These are phyloP conservation scores for Trifolium repens DNA, from an alignment of 306 rosid species.

Conservation along the genomic window DNA sequence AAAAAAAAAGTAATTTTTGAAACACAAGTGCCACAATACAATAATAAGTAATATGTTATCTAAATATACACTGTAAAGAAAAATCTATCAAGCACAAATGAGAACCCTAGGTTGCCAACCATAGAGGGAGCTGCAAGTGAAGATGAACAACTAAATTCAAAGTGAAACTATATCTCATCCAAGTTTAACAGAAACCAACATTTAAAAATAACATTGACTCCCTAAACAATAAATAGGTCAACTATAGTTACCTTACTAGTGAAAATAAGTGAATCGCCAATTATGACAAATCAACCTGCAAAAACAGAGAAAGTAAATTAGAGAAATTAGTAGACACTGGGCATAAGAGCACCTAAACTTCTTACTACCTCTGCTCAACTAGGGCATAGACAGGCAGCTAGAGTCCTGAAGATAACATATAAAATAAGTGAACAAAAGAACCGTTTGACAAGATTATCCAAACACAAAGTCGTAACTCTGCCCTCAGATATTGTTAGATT, in stretches of 20 bases:
- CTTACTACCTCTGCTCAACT: not conserved
- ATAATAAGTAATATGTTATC: not conserved
- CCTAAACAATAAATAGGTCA: not conserved
- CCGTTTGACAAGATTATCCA: not conserved
- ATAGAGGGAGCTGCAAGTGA: not conserved
- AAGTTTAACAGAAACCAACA: not conserved
- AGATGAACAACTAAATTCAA: not conserved
- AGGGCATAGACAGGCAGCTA: not conserved
- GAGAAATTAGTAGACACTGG: not conserved
- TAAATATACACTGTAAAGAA: not conserved
- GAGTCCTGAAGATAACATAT: not conserved
- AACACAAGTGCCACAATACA: not conserved
- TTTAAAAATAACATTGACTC: too few species aligned
- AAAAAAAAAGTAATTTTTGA: not conserved
- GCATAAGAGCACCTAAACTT: not conserved
- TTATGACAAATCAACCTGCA: not conserved
- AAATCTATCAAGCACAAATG: not conserved
- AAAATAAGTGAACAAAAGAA: not conserved
- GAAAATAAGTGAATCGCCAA: not conserved
- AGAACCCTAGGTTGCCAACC: not conserved
- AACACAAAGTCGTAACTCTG: not conserved
- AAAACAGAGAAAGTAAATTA: not conserved
- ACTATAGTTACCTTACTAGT: not conserved
- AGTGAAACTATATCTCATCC: not conserved
- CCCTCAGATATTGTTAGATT: conserved; percentile 42